Percentiles rank a stretch among this genome's conserved stretches.
Evolutionary conservation across 371 early-diverging fungal genomes (phyloP).

Genomic region (Gilbertella persicaria): DNA sequence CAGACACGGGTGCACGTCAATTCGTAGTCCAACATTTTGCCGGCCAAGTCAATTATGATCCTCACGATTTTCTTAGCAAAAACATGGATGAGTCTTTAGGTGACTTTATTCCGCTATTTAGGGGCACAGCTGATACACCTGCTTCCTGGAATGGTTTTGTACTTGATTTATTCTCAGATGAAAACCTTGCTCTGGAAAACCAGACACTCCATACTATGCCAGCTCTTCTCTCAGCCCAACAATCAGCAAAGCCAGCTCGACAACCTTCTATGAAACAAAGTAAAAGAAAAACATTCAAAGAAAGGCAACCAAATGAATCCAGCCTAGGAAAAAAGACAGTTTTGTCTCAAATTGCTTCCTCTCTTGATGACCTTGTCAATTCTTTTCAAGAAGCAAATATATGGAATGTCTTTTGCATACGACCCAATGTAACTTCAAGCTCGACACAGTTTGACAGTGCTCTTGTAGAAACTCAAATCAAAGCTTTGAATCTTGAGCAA

Average conservation of each 20-base stretch:
- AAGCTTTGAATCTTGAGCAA: constrained; percentile 44
- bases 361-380: constrained; percentile 73
- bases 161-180: constrained; percentile 22
- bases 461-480: constrained; percentile 59
- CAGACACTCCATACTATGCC: constrained; percentile 49
- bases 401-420: constrained; percentile 83
- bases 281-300: constrained; percentile 2
- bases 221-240: constrained; percentile 53
- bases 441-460: constrained; percentile 54
- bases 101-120: constrained; percentile 78
- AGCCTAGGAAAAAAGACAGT: constrained; percentile 12
- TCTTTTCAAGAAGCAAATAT: constrained; percentile 76
- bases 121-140: constrained; percentile 39
- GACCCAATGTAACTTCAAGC: constrained; percentile 61
- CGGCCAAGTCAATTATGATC: constrained; percentile 68
- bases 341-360: constrained; percentile 63
- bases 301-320: constrained; percentile 6
- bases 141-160: constrained; percentile 46
- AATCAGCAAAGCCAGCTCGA: constrained; percentile 48
- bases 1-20: constrained; percentile 34
- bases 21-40: constrained; percentile 80
- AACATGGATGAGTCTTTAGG: constrained; percentile 68
- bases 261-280: constrained; percentile 12
- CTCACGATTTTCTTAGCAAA: constrained; percentile 64
- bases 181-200: constrained; percentile 47